Evolutionary conservation across 306 rosid species (phyloP), one percentile per base, ranked within the genome.

Genomic region (Cicer yamashitae): DNA sequence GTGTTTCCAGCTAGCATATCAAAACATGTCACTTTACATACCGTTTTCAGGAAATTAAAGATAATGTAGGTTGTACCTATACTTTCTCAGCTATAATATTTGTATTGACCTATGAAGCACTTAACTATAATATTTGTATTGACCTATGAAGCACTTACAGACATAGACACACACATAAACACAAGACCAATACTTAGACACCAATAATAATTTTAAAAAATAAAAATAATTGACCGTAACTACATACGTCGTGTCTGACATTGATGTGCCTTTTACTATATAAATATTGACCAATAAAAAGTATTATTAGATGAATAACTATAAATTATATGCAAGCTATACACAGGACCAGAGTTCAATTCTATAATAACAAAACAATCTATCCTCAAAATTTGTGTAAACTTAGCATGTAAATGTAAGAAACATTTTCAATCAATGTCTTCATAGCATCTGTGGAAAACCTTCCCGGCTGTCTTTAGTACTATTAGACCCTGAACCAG

Each of bases 361-460:
- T 41, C 7, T 7, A 48, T 15, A 78, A 61, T 15, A 68, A 68
- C 43, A 57, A 51, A 37, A 56, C 4, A 9, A 76, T 60, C 74
- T 59, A 41, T 25, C 9, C 64, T 48, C 85, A 60, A 84, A 60
- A 81, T 72, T 84, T 66, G 62, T 12, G 56, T 15, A 66, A 82
- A 76, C 45, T 41, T 47, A 13, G 47, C 66, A 54, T 4, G 37
- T 45, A 25, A 20, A 17, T 34, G 54, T 2, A 61, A 65, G 50
- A 17, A 51, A 44, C 64, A 15, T 20, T 59, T 20, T 18, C 22
- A 53, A 2, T 30, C 37, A 67, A 53, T 71, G 73, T 20, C 50
- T 71, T 87, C 81, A 89, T 52, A 80, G 48, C 62, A 82, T 53
- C 48, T 84, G 91, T 6, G 90, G 79, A 57, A 86, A 79, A 41